Percentiles rank a stretch among this genome's conserved stretches.
Conservation (phyloP, 73 alveolate species). For the Stentor coeruleus region DNA sequence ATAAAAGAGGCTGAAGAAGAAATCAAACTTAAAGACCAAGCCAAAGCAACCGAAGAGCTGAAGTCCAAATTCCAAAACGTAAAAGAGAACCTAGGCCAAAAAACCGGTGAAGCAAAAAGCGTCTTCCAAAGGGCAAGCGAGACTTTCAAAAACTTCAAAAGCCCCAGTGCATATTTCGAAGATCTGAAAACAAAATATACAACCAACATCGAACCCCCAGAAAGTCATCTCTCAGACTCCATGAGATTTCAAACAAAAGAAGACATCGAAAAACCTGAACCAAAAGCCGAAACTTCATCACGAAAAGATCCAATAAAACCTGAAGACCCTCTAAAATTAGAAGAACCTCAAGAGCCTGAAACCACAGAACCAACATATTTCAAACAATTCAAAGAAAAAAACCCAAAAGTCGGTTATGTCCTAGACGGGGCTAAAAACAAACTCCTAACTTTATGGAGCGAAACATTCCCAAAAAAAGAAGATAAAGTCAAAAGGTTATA, state of each 20-base stretch:
- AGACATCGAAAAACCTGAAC: conserved; percentile 11
- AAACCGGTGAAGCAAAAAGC: conserved; percentile 24
- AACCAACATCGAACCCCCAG: neutral
- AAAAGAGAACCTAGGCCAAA: neutral
- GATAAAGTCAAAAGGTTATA: neutral
- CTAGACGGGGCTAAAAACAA: neutral
- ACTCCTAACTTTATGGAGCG: neutral
- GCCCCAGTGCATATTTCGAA: conserved; percentile 11
- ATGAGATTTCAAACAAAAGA: neutral
- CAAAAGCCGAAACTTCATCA: neutral
- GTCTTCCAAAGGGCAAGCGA: conserved; percentile 1
- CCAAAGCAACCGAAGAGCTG: conserved; percentile 20
- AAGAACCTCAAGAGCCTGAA: neutral
- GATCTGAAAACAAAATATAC: neutral
- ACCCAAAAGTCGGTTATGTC: neutral
- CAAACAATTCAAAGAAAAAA: neutral
- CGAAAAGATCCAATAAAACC: neutral
- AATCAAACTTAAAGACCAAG: conserved; percentile 18
- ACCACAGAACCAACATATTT: neutral
- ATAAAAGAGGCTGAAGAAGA: conserved; percentile 3
- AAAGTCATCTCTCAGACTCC: too few species aligned
- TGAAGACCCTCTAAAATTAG: neutral
- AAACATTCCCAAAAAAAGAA: conserved; percentile 17
- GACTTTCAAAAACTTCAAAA: neutral
- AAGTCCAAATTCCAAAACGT: conserved; percentile 7